Evolutionary conservation across 495 filamentous ascomycete species (phyloP), one percentile per base, ranked within the genome.

Genomic region (Podospora conica): DNA sequence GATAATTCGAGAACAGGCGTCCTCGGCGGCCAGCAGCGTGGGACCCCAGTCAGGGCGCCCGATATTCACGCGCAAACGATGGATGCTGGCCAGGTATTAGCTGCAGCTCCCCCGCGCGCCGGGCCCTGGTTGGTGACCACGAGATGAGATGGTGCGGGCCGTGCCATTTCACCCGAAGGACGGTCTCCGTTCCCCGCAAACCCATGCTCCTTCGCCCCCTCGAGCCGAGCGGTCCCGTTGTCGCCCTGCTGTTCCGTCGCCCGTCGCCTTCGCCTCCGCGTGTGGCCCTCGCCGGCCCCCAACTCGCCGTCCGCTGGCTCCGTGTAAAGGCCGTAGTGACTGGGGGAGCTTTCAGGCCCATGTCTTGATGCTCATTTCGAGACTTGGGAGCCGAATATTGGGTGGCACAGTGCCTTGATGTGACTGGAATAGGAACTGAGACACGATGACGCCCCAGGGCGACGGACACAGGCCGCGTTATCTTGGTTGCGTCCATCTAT

Each of bases 241-340:
- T 27, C 6, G 25, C 25, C n/a, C n/a, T n/a, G n/a, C n/a, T n/a
- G 25, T 27, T 27, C 25, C 25, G 25, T 27, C 25, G 25, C 25
- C 25, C 25, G 2, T n/a, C n/a, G n/a, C n/a, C 3, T 6, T 27
- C 6, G 33, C 15, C 29, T 4, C 12, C 29, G 10, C n/a, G 7
- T n/a, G 40, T 48, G 2, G 29, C 40, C 15, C 25, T 8, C 40
- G 15, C 40, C 40, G 15, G 40, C 40, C 29, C 29, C 29, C 29
- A 12, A 31, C 9, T 31, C 29, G 3, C 40, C 6, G 15, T 48
- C 40, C 40, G 40, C 40, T 48, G 40, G 11, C 57, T 9, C 58
- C 18, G 59, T 66, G 63, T 68, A 72, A 69, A 72, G 70, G 70
- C 70, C 70, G 70, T 72, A 72, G 58, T 55, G 9, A 25, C 60